phyloP scores from a whole-genome alignment of 768 basidiomycete genomes.

The Hygrophorus russula region DNA sequence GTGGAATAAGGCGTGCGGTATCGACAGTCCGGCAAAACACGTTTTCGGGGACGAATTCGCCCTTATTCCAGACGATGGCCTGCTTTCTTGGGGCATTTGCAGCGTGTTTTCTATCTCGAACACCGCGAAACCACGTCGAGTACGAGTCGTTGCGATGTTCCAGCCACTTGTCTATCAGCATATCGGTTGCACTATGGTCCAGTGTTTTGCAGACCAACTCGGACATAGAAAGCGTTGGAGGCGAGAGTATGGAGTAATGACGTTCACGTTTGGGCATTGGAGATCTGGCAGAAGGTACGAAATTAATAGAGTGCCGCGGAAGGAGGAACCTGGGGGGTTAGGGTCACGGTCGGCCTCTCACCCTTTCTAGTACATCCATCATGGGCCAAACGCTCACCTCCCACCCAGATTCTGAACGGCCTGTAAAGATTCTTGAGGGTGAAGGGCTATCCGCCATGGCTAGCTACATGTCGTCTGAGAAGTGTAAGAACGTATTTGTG shows the following conservation, averaged over 20 bases:
- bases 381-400: background rate
- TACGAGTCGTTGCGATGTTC: slow-evolving; percentile 65
- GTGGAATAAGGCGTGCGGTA: slow-evolving; percentile 65
- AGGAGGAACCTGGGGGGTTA: too few species aligned
- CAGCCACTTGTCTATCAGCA: slow-evolving; percentile 78
- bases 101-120: slow-evolving; percentile 55
- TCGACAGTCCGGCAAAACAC: slow-evolving; percentile 73
- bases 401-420: slow-evolving; percentile 4
- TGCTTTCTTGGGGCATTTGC: slow-evolving; percentile 36
- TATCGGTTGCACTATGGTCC: slow-evolving; percentile 65
- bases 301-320: too few species aligned
- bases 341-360: too few species aligned
- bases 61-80: slow-evolving; percentile 52
- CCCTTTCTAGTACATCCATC: background rate
- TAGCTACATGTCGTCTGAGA: slow-evolving; percentile 56
- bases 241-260: slow-evolving; percentile 52
- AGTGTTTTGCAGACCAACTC: slow-evolving; percentile 73
- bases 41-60: slow-evolving; percentile 69
- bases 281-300: too few species aligned
- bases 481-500: slow-evolving; percentile 56
- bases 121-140: slow-evolving; percentile 65
- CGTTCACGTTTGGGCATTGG: slow-evolving; percentile 32
- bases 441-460: slow-evolving; percentile 30
- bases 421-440: slow-evolving; percentile 18
- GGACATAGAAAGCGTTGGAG: slow-evolving; percentile 60